phyloP scores from a whole-genome alignment of 1,284 basidiomycete genomes.

The Schizopora paradoxa region DNA sequence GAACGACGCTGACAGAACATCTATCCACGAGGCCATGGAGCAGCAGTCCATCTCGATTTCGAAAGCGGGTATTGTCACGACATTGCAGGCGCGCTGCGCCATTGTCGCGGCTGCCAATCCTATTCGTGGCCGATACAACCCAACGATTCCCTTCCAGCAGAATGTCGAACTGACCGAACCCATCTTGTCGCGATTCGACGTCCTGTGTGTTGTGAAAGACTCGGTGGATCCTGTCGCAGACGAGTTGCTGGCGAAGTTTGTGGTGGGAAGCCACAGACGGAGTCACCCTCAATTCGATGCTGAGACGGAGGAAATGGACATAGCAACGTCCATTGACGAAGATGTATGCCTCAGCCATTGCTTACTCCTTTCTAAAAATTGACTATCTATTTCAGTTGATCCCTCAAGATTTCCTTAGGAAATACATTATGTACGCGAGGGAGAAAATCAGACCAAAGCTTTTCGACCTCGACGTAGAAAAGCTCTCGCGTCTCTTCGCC shows the following conservation, averaged over 20 bases:
- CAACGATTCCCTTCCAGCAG: conserved; percentile 96
- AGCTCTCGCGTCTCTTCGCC: conserved; percentile 91
- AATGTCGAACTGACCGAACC: conserved; percentile 99
- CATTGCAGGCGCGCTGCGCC: conserved; percentile 93
- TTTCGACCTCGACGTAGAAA: conserved; percentile 94
- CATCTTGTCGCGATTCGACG: conserved; percentile 98
- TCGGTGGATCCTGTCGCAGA: conserved; percentile 95
- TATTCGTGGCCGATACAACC: conserved; percentile 92
- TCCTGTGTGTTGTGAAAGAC: conserved; percentile 97
- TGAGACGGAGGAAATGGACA: conserved; percentile 81
- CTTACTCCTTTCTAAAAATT: not conserved
- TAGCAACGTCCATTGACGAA: conserved; percentile 83
- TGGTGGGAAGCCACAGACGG: conserved; percentile 92
- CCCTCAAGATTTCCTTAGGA: conserved; percentile 93
- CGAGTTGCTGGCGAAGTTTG: conserved; percentile 94
- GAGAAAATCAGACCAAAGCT: conserved; percentile 91
- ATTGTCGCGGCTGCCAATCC: conserved; percentile 98
- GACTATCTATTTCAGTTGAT: conserved; percentile 62
- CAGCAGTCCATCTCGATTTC: conserved; percentile 99
- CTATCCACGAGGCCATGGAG: conserved; percentile 99
- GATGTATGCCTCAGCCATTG: conserved; percentile 61
- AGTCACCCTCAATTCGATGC: conserved; percentile 92
- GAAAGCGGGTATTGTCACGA: conserved; percentile 97
- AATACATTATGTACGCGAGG: conserved; percentile 99
- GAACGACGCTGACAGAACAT: conserved; percentile 97